These are phyloP conservation scores for Trichomonascaceae sp. DNA, from an alignment of 1,139 yeast species.

Conservation along the genomic window DNA sequence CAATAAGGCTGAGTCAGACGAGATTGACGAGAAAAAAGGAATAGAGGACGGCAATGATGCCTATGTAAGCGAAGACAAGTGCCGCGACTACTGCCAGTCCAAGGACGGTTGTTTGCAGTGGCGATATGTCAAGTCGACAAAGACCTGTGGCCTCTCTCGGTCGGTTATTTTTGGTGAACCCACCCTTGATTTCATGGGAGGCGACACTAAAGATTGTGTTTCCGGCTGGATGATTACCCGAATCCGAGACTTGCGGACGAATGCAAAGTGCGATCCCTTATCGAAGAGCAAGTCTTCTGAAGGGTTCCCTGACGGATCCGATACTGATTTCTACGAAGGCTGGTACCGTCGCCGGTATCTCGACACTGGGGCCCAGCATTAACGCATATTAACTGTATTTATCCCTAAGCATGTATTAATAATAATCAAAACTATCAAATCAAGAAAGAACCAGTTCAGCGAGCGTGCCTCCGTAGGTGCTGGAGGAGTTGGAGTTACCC, in stretches of 20 bases:
- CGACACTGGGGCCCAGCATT: neutral
- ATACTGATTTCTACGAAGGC: conserved; percentile 9
- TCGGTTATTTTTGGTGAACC: conserved; percentile 11
- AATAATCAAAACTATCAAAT: no score
- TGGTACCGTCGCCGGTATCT: conserved; percentile 10
- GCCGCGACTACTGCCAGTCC: conserved; percentile 1
- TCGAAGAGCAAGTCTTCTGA: conserved; percentile 3
- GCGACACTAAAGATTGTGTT: conserved; percentile 4
- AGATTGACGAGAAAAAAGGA: conserved; percentile 9
- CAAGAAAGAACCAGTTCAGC: neutral
- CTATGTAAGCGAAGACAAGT: conserved; percentile 9
- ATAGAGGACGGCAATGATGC: conserved; percentile 14
- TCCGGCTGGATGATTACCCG: conserved; percentile 23
- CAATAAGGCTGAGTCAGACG: conserved; percentile 12
- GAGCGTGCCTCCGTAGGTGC: neutral
- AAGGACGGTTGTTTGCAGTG: conserved; percentile 15
- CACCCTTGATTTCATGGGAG: conserved; percentile 5
- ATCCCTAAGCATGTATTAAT: no score
- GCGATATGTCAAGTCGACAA: conserved; percentile 12
- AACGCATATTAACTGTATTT: no score
- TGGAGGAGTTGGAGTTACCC: neutral
- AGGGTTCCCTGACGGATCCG: conserved; percentile 7
- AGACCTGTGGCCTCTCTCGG: conserved; percentile 11
- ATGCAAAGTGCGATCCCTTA: conserved; percentile 14
- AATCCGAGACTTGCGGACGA: conserved; percentile 17